These are phyloP conservation scores for Ascomycota sp. DNA, from an alignment of 2,329 filamentous ascomycete species.

Conservation along the genomic window DNA sequence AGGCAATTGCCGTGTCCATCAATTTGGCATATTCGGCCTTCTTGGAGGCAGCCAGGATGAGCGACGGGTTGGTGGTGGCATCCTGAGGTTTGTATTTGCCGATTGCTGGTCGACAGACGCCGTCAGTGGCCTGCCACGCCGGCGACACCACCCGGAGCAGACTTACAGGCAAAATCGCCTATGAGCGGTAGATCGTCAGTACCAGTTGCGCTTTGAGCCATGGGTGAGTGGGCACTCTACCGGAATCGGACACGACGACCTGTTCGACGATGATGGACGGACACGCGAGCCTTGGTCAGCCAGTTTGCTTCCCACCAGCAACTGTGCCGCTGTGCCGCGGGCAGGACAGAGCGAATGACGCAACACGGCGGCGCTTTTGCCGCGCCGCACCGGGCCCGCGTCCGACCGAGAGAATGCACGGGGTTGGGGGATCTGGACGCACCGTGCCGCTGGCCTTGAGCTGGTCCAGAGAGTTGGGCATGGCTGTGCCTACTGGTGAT, in stretches of 20 bases:
- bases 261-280: slow-evolving; percentile 15
- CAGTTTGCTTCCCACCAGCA: too few relatives aligned
- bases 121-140: too few relatives aligned
- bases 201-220: slow-evolving; percentile 7
- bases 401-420: slow-evolving; percentile 1
- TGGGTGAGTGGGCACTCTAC: slow-evolving; percentile 26
- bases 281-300: slow-evolving; percentile 9
- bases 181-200: slow-evolving; percentile 4
- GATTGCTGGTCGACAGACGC: too few relatives aligned
- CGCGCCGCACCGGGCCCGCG: too few relatives aligned
- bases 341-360: background rate
- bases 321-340: slow-evolving; percentile 1
- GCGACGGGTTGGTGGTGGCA: slow-evolving; percentile 97
- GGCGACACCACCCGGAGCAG: too few relatives aligned
- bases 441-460: slow-evolving; percentile 94
- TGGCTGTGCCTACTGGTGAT: slow-evolving; percentile 16
- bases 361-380: too few relatives aligned
- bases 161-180: slow-evolving; percentile 65
- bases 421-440: slow-evolving; percentile 24
- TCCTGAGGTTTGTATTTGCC: slow-evolving; percentile 99
- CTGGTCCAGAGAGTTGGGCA: slow-evolving; percentile 86
- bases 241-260: slow-evolving; percentile 94
- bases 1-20: slow-evolving; percentile 67
- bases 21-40: slow-evolving; percentile 89
- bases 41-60: slow-evolving; percentile 96